Base-by-base conservation (phyloP, 495 filamentous ascomycete species). In the Aspergillus panamensis region DNA sequence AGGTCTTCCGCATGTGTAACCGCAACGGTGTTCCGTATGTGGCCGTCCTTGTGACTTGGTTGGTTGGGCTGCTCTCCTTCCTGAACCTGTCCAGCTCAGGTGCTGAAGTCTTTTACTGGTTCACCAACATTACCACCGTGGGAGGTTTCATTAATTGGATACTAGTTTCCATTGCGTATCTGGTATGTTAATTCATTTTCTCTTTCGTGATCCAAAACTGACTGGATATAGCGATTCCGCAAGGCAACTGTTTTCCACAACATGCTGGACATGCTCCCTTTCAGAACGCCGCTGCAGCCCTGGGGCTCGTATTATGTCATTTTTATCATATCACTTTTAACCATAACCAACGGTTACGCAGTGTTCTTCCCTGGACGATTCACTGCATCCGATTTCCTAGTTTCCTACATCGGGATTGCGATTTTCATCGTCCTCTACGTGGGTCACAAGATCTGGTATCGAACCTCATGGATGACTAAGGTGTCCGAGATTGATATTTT, bases 341-440 rank as follows among this genome's bases (percentile, higher is more conserved):
- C 80, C 35, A 57, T 89, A 8, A 86, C 84, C 2, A 84, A 87
- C 60, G 85, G 85, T 4, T 89, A 87, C 65, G 82, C 79, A 0
- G 72, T 80, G 8, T 89, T 87, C 71, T 83, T 88, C 54, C 79
- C 79, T 0, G 67, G 68, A 3, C 57, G 75, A 0, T 80, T 71
- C 48, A 71, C 65, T 0, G 67, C 66, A 0, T 60, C 67, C 3
- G 55, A 84, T 66, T 79, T 96, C 88, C 50, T 73, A 2, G 63
- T 67, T 2, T 69, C 70, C 3, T 75, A 73, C 33, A 68, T 73
- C 48, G 69, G 63, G 0, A 66, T 73, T 48, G 80, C 79, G 82
- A 92, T 91, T 66, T 95, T 90, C 13, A 80, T 87, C 40, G 92
- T 85, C 62, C 89, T 86, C 8, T 79, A 77, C 63, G 80, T 78